phyloP scores from a whole-genome alignment of 2,329 filamentous ascomycete genomes.

The Exophiala viscosa region DNA sequence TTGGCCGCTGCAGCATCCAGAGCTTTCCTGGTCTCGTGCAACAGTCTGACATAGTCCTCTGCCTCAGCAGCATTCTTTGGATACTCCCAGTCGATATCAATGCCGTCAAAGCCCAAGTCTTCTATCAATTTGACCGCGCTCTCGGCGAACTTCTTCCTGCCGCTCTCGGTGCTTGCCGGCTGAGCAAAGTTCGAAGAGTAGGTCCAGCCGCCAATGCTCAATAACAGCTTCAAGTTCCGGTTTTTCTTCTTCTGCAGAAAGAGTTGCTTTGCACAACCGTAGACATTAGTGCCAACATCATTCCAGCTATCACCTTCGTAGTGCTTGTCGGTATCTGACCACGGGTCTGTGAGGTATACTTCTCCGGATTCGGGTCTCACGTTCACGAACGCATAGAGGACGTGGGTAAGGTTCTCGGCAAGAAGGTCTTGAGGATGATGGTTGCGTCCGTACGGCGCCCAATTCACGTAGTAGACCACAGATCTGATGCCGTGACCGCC shows the following conservation, averaged over 20 bases:
- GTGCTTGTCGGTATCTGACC: constrained; percentile 65
- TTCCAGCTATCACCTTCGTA: constrained; percentile 65
- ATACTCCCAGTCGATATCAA: constrained; percentile 49
- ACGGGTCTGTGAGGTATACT: constrained; percentile 69
- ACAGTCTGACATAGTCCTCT: constrained; percentile 40
- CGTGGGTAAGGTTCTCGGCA: constrained; percentile 75
- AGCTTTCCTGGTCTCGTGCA: constrained; percentile 41
- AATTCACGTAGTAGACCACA: constrained; percentile 47
- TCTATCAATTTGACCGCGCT: constrained; percentile 72
- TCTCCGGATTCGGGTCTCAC: constrained; percentile 74
- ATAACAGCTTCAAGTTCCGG: constrained; percentile 71
- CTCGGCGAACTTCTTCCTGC: constrained; percentile 64
- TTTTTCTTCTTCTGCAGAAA: constrained; percentile 72
- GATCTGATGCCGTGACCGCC: constrained; percentile 30
- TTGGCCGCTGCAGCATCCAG: constrained; percentile 25
- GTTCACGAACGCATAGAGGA: constrained; percentile 90
- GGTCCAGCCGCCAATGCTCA: constrained; percentile 81
- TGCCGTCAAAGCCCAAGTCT: constrained; percentile 67
- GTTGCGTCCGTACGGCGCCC: constrained; percentile 76
- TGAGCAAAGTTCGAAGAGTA: constrained; percentile 73
- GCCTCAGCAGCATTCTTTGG: constrained; percentile 42
- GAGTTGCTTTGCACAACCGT: constrained; percentile 74
- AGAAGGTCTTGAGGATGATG: constrained; percentile 83
- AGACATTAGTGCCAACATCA: constrained; percentile 67
- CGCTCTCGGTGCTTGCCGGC: constrained; percentile 57